phyloP scores from a whole-genome alignment of 169 alveolate genomes.

The Babesia bigemina region DNA sequence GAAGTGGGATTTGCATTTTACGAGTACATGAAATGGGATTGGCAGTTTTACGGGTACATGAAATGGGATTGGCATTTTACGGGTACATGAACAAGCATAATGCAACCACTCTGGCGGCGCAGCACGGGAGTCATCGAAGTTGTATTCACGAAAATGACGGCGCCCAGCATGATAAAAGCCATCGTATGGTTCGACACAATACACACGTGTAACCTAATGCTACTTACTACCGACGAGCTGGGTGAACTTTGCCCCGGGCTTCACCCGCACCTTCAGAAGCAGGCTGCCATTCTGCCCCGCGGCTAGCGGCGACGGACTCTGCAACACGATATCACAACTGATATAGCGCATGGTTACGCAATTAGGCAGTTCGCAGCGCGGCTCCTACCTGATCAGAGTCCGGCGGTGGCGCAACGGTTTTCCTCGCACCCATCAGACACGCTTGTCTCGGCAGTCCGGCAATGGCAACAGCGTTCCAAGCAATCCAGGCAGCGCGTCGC shows the following conservation, averaged over 20 bases:
- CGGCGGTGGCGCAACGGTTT: not conserved
- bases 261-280: constrained; percentile 57
- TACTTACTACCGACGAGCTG: constrained; percentile 53
- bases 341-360: not conserved
- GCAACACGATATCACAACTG: not conserved
- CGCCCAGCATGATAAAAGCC: too few species aligned
- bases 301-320: constrained; percentile 29
- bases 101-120: too few species aligned
- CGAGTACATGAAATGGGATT: too few species aligned
- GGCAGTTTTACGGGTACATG: too few species aligned
- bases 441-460: constrained; percentile 1
- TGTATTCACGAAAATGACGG: not conserved
- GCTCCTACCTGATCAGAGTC: constrained; percentile 14
- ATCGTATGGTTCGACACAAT: not conserved
- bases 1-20: too few species aligned
- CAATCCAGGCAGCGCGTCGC: constrained; percentile 2
- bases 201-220: not conserved
- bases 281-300: constrained; percentile 29
- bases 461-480: constrained; percentile 13
- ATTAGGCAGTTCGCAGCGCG: too few species aligned
- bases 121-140: too few species aligned
- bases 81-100: too few species aligned
- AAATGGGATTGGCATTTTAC: too few species aligned
- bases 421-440: constrained; percentile 2
- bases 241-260: constrained; percentile 65